Evolutionary conservation across 2,329 filamentous ascomycete species (phyloP).

Genomic region (Didymellaceae sp.): DNA sequence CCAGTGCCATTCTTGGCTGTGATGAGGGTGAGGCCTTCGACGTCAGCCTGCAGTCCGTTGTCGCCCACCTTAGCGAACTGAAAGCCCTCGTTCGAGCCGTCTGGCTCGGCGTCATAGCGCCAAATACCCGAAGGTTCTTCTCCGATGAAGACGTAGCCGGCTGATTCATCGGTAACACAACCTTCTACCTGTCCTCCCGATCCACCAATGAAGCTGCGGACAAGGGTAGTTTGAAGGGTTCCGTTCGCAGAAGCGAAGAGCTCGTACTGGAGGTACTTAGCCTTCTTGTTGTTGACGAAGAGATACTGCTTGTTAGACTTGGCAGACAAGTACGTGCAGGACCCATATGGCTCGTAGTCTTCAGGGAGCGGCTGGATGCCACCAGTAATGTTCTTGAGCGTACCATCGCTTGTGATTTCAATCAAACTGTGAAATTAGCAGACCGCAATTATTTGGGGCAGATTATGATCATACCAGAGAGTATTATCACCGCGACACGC

Average conservation of each 20-base stretch:
- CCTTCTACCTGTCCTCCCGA: slow-evolving; percentile 62
- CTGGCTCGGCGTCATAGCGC: slow-evolving; percentile 61
- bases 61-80: slow-evolving; percentile 54
- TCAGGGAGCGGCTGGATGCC: slow-evolving; percentile 56
- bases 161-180: slow-evolving; percentile 60
- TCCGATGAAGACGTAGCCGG: slow-evolving; percentile 59
- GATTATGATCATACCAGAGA: slow-evolving; percentile 53
- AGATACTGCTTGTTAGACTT: slow-evolving; percentile 59
- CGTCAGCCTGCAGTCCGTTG: slow-evolving; percentile 56
- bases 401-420: slow-evolving; percentile 57
- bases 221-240: slow-evolving; percentile 55
- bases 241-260: slow-evolving; percentile 50
- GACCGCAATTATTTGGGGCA: neutral
- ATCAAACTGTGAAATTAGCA: slow-evolving; percentile 50
- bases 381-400: slow-evolving; percentile 52
- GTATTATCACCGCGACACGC: slow-evolving; percentile 61
- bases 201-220: slow-evolving; percentile 60
- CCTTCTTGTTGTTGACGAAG: slow-evolving; percentile 62
- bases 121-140: slow-evolving; percentile 61
- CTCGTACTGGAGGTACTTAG: slow-evolving; percentile 62
- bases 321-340: slow-evolving; percentile 58
- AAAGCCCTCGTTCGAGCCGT: slow-evolving; percentile 44
- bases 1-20: slow-evolving; percentile 53
- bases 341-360: slow-evolving; percentile 60
- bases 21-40: slow-evolving; percentile 62